Conservation (phyloP, 2,329 filamentous ascomycete genomes). For the Fusarium sp. region DNA sequence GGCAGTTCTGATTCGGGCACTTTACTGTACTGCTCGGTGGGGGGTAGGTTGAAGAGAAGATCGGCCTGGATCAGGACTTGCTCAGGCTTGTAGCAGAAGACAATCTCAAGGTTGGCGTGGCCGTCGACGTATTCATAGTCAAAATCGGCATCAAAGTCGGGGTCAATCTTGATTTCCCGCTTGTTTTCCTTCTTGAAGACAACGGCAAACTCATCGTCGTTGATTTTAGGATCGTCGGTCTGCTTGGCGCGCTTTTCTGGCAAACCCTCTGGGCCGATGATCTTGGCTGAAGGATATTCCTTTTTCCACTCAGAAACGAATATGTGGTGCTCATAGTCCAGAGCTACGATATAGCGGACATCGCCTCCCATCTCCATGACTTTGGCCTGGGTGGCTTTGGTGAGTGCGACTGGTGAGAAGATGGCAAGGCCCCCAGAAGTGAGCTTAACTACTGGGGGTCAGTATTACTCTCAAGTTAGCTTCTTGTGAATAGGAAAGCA, state of each 20-base stretch:
- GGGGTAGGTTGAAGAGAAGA: slow-evolving; percentile 88
- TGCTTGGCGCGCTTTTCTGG: slow-evolving; percentile 78
- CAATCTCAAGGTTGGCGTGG: slow-evolving; percentile 85
- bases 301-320: slow-evolving; percentile 86
- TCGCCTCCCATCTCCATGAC: slow-evolving; percentile 70
- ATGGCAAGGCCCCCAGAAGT: slow-evolving; percentile 80
- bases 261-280: slow-evolving; percentile 85
- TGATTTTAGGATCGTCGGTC: slow-evolving; percentile 55
- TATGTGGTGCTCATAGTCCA: slow-evolving; percentile 94
- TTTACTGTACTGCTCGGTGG: slow-evolving; percentile 85
- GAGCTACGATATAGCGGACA: slow-evolving; percentile 84
- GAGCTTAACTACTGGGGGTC: slow-evolving; percentile 69
- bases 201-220: slow-evolving; percentile 67
- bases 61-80: slow-evolving; percentile 87
- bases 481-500: slow-evolving; percentile 34
- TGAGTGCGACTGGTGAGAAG: slow-evolving; percentile 91
- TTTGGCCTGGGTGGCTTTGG: slow-evolving; percentile 72
- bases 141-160: slow-evolving; percentile 88
- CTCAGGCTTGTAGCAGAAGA: slow-evolving; percentile 83
- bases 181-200: slow-evolving; percentile 70
- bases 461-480: not conserved
- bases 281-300: slow-evolving; percentile 78
- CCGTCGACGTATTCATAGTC: slow-evolving; percentile 83
- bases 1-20: slow-evolving; percentile 52
- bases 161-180: slow-evolving; percentile 63